Base-by-base conservation (phyloP, 2,329 filamentous ascomycete species). In the Sarocladium strictum region DNA sequence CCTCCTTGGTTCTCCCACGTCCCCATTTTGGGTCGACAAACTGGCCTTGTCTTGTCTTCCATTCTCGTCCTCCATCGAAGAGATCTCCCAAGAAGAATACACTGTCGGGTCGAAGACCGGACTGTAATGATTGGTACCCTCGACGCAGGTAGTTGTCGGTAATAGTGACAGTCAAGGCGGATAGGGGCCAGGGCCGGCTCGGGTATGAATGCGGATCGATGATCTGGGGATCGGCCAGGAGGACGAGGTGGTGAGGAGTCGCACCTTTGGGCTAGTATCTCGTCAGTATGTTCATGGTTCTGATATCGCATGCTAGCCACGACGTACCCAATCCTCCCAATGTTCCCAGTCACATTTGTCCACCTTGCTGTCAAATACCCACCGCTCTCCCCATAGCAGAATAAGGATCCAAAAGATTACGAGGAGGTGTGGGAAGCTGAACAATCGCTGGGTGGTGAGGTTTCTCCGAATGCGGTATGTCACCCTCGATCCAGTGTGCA, bases 121-220 rank as follows among this genome's bases (percentile, higher is more conserved):
- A 74, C 64, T 96, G 90, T 56, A 97, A 79, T 53, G 86, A 80
- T n/a, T 77, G 80, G 67, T 95, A 97, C 9, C 88, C 85, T 40
- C 92, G 84, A 38, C 86, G 84, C 59, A 99, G 81, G 70, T 97
- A 99, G 65, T 90, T 88, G 70, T 99, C 94, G 55, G 92, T 95
- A 62, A 96, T 71, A 24, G 71, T 65, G 35, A 79, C 67, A 3
- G 80, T 83, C 35, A 84, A 59, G 11, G 78, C 68, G 57, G 74
- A 78, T 17, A 85, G 64, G 24, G 79, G 77, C 78, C 81, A 83
- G 7, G 81, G 80, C 23, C 92, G 85, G 61, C 87, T 90, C 2
- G 91, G 90, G 64, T 97, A 97, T n/a, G 91, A 95, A 69, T 97
- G 90, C 54, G 91, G 89, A 69, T 97, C 92, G 64, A 94, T 90